Base-by-base conservation (phyloP, 768 basidiomycete species). In the Amanita polypyramis region DNA sequence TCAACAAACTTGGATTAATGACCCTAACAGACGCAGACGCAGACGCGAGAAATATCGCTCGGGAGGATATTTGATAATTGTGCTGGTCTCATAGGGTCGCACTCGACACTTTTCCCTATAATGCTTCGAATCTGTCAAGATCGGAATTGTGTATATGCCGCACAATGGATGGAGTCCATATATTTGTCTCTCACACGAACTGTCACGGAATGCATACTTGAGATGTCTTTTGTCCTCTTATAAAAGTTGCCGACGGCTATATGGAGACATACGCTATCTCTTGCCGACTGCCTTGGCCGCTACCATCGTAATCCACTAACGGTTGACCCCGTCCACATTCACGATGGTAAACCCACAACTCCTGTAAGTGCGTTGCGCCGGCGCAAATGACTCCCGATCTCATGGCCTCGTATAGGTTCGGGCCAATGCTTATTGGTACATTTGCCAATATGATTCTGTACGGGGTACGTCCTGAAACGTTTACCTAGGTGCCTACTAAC, bases 381-480 rank as follows among this genome's bases (percentile, higher is more conserved):
- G 9, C 15, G 17, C n/a, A 1, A 40, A n/a, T n/a, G 19, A 23
- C n/a, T 8, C 20, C 30, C 15, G 10, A 27, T 23, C 34, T 46
- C 6, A 15, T 35, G 23, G 32, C 25, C 17, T n/a, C 21, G 5
- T 2, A 19, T 47, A 70, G 72, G 30, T 70, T 66, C 54, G 72
- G 72, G 15, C 70, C 72, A 9, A 70, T 73, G 68, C 61, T 72
- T 32, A 58, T 72, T 45, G 72, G 70, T 23, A 61, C 62, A 14
- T 68, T 64, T 49, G 53, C 66, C 32, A 72, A 73, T 49, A 66
- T 70, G 60, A 66, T 74, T 52, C 62, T 74, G 30, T 74, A 69
- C 51, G 73, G 73, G 52, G 73, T 73, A 51, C 50, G 64, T 55
- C 4, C 4, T 21, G 33, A 32, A 43, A 10, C 9, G 5, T 48